These are phyloP conservation scores for Bromus sterilis DNA, from an alignment of 176 grass and related monocot species.

Conservation along the genomic window DNA sequence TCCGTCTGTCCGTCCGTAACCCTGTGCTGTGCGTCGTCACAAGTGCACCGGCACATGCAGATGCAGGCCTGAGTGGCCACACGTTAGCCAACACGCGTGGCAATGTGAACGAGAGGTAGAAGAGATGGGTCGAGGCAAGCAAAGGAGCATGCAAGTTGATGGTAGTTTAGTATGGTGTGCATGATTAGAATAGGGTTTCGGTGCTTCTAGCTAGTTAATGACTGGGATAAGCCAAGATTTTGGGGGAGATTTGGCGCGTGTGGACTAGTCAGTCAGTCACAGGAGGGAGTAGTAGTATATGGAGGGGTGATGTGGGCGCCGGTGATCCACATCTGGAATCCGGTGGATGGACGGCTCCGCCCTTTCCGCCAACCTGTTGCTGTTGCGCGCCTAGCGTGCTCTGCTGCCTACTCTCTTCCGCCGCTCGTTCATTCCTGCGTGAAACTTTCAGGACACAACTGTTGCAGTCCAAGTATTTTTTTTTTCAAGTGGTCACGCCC, in stretches of 20 bases:
- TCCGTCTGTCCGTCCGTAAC: no score
- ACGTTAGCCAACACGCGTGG: background rate
- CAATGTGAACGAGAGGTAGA: background rate
- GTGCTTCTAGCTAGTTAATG: conserved; percentile 21
- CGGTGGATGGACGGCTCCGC: background rate
- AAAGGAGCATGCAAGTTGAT: background rate
- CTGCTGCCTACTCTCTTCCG: background rate
- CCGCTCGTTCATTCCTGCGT: background rate
- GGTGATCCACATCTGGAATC: conserved; percentile 19
- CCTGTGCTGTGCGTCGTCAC: no score
- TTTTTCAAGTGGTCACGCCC: background rate
- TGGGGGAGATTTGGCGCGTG: conserved; percentile 9
- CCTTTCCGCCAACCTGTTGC: conserved; percentile 3
- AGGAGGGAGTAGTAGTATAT: background rate
- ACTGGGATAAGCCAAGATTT: conserved; percentile 4
- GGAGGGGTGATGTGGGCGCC: conserved; percentile 8
- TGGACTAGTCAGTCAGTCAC: conserved; percentile 20
- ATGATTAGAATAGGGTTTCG: background rate
- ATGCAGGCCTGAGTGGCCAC: background rate
- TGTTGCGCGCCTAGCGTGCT: background rate
- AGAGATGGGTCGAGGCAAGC: background rate
- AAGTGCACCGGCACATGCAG: background rate
- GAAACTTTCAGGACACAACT: no score
- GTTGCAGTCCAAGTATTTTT: no score
- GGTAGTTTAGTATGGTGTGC: background rate